phyloP scores from a whole-genome alignment of 805 yeast genomes.

The Ascoidea rubescens region DNA sequence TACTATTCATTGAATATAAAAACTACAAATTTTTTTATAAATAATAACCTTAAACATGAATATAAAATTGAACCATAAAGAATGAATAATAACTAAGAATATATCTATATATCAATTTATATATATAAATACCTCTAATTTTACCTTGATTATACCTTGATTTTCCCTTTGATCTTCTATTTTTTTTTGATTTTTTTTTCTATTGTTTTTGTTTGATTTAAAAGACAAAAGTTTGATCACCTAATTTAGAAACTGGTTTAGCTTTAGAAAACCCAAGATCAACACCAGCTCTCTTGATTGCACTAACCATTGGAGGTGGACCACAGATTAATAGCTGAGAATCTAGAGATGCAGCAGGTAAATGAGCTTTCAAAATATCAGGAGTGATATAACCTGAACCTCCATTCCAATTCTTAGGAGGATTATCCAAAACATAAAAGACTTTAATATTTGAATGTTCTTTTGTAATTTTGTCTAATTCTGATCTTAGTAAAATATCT shows the following conservation, averaged over 20 bases:
- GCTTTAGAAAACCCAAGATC: slow-evolving; percentile 70
- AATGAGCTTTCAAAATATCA: slow-evolving; percentile 48
- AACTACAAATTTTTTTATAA: too few species aligned
- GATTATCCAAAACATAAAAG: slow-evolving; percentile 61
- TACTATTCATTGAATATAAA: too few species aligned
- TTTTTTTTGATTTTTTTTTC: too few species aligned
- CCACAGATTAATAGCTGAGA: slow-evolving; percentile 78
- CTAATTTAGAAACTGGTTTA: slow-evolving; percentile 77
- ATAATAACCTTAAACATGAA: too few species aligned
- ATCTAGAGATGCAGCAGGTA: slow-evolving; percentile 48
- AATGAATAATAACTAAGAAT: too few species aligned
- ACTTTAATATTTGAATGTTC: slow-evolving; percentile 50
- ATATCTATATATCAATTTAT: too few species aligned
- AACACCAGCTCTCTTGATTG: slow-evolving; percentile 62
- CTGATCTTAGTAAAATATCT: slow-evolving; percentile 71
- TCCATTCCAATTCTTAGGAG: slow-evolving; percentile 63
- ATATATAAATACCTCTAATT: too few species aligned
- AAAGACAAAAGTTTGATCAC: slow-evolving; percentile 82
- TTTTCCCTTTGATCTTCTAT: too few species aligned
- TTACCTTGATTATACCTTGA: too few species aligned
- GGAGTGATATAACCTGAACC: slow-evolving; percentile 69
- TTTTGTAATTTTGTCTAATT: slow-evolving; percentile 53
- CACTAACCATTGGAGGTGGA: slow-evolving; percentile 84
- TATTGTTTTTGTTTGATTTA: slow-evolving; percentile 18
- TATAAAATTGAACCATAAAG: too few species aligned